phyloP scores from a whole-genome alignment of 768 basidiomycete genomes.

The Nidula microcarpa region DNA sequence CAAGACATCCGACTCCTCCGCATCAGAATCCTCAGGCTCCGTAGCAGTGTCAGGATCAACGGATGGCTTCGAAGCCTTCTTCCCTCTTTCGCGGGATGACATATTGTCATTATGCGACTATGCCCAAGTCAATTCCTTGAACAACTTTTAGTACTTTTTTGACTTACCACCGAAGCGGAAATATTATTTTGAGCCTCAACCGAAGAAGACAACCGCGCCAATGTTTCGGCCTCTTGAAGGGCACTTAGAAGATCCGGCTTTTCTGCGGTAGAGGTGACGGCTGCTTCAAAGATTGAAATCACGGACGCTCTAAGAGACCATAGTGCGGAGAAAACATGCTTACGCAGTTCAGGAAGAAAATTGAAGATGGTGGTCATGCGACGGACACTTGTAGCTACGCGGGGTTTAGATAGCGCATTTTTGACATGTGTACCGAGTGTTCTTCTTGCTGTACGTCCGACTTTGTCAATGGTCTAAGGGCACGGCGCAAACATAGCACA shows the following conservation, averaged over 20 bases:
- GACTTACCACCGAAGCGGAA: too few relatives aligned
- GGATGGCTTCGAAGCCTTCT: constrained; percentile 1
- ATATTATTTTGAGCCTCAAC: too few relatives aligned
- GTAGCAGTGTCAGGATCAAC: constrained; percentile 41
- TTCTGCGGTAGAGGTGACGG: constrained; percentile 42
- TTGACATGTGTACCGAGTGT: constrained; percentile 68
- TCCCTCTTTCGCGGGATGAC: too few relatives aligned
- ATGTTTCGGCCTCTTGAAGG: too few relatives aligned
- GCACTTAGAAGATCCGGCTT: background rate
- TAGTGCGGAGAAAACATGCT: constrained; percentile 22
- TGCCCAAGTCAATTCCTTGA: background rate
- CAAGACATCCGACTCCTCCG: too few relatives aligned
- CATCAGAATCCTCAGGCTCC: constrained; percentile 29
- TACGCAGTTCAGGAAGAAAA: constrained; percentile 62
- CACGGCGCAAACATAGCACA: background rate
- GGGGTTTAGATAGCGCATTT: constrained; percentile 67
- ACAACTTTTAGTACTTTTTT: too few relatives aligned
- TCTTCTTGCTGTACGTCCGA: constrained; percentile 66
- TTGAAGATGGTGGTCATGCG: constrained; percentile 74
- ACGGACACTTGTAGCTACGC: constrained; percentile 60
- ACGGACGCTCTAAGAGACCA: background rate
- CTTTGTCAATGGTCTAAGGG: constrained; percentile 61
- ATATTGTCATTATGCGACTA: background rate
- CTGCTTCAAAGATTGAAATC: constrained; percentile 34
- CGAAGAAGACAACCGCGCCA: too few relatives aligned